Conservation (phyloP, 2,329 filamentous ascomycete species). For the Colletotrichum neosansevieriae region DNA sequence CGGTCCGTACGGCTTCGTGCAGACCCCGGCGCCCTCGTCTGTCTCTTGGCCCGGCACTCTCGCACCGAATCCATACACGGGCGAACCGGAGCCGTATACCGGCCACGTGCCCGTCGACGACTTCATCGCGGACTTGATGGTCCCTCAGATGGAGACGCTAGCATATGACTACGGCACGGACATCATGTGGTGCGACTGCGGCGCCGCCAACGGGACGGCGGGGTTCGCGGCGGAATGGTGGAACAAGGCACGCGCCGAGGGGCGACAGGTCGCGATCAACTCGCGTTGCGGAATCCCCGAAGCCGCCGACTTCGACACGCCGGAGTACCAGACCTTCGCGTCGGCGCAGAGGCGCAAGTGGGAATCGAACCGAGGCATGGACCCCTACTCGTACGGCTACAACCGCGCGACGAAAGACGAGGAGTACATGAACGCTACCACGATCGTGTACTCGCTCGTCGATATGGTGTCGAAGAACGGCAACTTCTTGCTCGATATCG, state of each 20-base stretch:
- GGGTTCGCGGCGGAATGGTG: slow-evolving; percentile 57
- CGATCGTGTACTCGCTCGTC: slow-evolving; percentile 60
- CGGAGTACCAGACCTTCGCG: slow-evolving; percentile 64
- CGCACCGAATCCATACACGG: slow-evolving; percentile 57
- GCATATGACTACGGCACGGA: slow-evolving; percentile 58
- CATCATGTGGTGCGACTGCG: slow-evolving; percentile 64
- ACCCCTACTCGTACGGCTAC: slow-evolving; percentile 70
- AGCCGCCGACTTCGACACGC: slow-evolving; percentile 68
- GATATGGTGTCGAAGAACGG: slow-evolving; percentile 68
- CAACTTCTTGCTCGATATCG: slow-evolving; percentile 68
- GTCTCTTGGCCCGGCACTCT: slow-evolving; percentile 47
- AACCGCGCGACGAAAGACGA: slow-evolving; percentile 64
- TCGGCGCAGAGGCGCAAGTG: slow-evolving; percentile 61
- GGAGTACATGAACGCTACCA: slow-evolving; percentile 65
- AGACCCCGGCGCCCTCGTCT: slow-evolving; percentile 50
- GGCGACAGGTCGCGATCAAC: slow-evolving; percentile 66
- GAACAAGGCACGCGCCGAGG: slow-evolving; percentile 51
- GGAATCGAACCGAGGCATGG: slow-evolving; percentile 71
- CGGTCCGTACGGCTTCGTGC: slow-evolving; percentile 56
- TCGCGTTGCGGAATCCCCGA: slow-evolving; percentile 63
- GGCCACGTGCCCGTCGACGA: slow-evolving; percentile 54
- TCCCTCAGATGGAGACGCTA: slow-evolving; percentile 60
- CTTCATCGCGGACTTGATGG: slow-evolving; percentile 57
- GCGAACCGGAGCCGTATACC: slow-evolving; percentile 55
- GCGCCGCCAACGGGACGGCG: slow-evolving; percentile 56